Evolutionary conservation across 2,329 filamentous ascomycete species (phyloP).

Genomic region (Daldinia sp.): DNA sequence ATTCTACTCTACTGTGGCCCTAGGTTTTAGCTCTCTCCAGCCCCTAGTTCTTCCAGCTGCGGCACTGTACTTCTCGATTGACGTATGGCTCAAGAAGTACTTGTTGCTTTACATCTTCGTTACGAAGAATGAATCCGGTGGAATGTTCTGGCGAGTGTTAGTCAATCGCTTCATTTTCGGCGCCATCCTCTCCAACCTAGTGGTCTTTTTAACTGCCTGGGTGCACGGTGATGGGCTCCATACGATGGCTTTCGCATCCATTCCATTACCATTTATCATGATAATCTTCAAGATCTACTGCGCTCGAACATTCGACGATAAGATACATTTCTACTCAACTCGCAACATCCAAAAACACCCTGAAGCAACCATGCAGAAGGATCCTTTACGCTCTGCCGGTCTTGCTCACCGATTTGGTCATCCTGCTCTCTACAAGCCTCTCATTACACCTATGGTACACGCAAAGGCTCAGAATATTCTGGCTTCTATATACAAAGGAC

Average conservation of each 20-base stretch:
- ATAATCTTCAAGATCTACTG: conserved; percentile 89
- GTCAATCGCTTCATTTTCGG: conserved; percentile 94
- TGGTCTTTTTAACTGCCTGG: conserved; percentile 80
- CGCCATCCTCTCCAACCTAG: conserved; percentile 77
- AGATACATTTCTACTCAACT: conserved; percentile 82
- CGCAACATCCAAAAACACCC: conserved; percentile 60
- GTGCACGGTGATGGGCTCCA: conserved; percentile 70
- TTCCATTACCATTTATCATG: conserved; percentile 81
- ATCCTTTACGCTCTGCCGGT: conserved; percentile 67
- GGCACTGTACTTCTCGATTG: conserved; percentile 87
- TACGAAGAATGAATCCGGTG: conserved; percentile 95
- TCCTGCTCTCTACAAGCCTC: conserved; percentile 85
- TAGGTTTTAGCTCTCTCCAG: conserved; percentile 86
- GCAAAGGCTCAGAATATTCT: conserved; percentile 88
- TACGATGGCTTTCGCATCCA: conserved; percentile 69
- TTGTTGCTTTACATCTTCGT: conserved; percentile 92
- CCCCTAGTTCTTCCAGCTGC: conserved; percentile 87
- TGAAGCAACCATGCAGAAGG: conserved; percentile 59
- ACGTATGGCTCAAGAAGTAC: conserved; percentile 94
- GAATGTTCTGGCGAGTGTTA: conserved; percentile 88
- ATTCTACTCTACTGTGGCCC: conserved; percentile 88
- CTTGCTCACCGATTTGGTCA: conserved; percentile 85
- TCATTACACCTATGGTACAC: conserved; percentile 96
- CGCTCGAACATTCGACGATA: conserved; percentile 75
- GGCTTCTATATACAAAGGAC: conserved; percentile 84